Base-by-base conservation (phyloP, 192 early-diverging fungal genomes). In the Backusella sp. region DNA sequence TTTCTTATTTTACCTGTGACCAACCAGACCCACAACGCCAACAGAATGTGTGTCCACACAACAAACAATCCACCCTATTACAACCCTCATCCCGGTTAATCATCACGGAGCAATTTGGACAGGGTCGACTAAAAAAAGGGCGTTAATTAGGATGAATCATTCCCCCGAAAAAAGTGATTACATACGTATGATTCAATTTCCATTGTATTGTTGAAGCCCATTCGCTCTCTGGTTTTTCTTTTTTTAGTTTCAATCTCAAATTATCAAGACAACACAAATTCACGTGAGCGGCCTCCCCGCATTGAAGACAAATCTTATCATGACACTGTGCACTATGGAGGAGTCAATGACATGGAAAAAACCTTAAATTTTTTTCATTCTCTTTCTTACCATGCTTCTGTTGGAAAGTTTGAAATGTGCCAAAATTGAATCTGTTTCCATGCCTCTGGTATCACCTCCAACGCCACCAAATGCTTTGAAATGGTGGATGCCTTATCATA, bases 41-140 rank as follows among this genome's bases (percentile, higher is more conserved):
- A 75, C 91, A 92, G 65, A 92, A 92, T 59, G 84, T 82, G 76
- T 90, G 75, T n/a, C 91, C 90, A 75, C 91, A 92, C 21, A 84
- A 82, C 70, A 88, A 83, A 49, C 91, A 92, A 46, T 92, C 91
- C 0, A 92, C 87, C 74, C 90, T 90, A 72, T 91, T 90, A 73
- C 91, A 92, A 12, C 91, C 91, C 78, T 92, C 91, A 67, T 92
- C 91, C 37, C 91, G 83, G 49, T 88, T 86, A 53, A 92, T 92
- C 75, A 91, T 53, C 23, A 90, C 85, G 15, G 83, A 89, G 73
- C 91, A 92, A 53, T 88, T 86, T 6, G 91, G 91, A 70, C 91
- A 92, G 21, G 84, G 82, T 37, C 86, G 90, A 23, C 87, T 84
- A 74, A 23, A 52, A 49, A 34, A 21, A 37, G 34, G 7, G 23